Evolutionary conservation across 23 red algal genomes (phyloP).

Genomic region (Chondrus crispus): DNA sequence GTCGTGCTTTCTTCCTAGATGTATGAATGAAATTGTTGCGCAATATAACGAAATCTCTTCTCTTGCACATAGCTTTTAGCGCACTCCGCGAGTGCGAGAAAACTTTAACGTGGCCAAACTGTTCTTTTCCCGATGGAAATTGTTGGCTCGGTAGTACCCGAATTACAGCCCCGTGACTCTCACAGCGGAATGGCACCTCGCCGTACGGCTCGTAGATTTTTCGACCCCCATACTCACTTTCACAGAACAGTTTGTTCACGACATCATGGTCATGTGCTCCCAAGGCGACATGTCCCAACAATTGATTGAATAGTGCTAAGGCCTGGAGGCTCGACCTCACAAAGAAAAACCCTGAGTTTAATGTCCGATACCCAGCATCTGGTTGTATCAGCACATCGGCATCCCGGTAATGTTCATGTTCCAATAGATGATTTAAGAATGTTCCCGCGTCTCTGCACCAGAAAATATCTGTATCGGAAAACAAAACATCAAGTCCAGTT

Average conservation of each 20-base stretch:
- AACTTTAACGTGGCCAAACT: not conserved
- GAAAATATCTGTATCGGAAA: constrained; percentile 48
- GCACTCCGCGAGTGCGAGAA: constrained; percentile 7
- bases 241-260: constrained; percentile 52
- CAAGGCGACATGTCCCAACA: constrained; percentile 13
- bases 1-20: constrained; percentile 39
- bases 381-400: constrained; percentile 49
- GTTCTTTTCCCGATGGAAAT: constrained; percentile 33
- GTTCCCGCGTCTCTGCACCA: constrained; percentile 26
- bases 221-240: not conserved
- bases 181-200: constrained; percentile 24
- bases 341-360: constrained; percentile 46
- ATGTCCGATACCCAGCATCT: constrained; percentile 34
- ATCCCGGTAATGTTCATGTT: not conserved
- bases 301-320: not conserved
- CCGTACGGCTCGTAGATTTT: constrained; percentile 1
- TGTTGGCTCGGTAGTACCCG: constrained; percentile 14
- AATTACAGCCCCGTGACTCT: constrained; percentile 36
- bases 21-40: constrained; percentile 46
- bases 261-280: constrained; percentile 55
- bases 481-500: constrained; percentile 34
- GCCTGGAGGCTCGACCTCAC: constrained; percentile 15
- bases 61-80: not conserved
- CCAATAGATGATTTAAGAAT: not conserved
- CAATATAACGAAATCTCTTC: constrained; percentile 4